Conservation (phyloP, 2,329 filamentous ascomycete genomes). For the Colletotrichum viniferum region DNA sequence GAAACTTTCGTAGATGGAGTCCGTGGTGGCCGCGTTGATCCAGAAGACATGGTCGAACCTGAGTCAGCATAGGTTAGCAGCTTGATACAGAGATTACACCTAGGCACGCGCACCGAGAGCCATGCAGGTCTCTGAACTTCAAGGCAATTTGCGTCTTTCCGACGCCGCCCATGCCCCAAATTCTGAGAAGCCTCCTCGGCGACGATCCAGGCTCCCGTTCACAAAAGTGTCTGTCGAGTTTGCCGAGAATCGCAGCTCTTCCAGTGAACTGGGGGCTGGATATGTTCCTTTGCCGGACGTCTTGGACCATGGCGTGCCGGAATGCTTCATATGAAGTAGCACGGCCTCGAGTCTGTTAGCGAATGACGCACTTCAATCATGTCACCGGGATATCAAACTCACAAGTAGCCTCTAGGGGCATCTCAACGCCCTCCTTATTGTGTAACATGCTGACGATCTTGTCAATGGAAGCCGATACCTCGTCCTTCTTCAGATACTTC, state of each 20-base stretch:
- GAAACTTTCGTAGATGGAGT: constrained; percentile 28
- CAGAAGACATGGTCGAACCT: constrained; percentile 33
- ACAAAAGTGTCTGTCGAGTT: constrained; percentile 22
- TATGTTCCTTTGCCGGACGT: not conserved
- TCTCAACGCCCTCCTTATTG: constrained; percentile 1
- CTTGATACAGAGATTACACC: not conserved
- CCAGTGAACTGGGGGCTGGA: constrained; percentile 26
- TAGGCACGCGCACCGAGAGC: constrained; percentile 17
- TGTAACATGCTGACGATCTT: constrained; percentile 24
- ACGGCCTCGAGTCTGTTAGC: not conserved
- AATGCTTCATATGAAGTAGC: constrained; percentile 6
- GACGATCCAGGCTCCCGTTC: not conserved
- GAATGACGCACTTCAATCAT: not conserved
- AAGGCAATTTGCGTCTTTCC: constrained; percentile 36
- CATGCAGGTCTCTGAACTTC: constrained; percentile 25
- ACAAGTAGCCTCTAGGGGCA: constrained; percentile 26
- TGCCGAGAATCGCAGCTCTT: constrained; percentile 25
- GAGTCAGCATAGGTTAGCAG: not conserved
- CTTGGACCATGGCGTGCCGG: not conserved
- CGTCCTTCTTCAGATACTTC: constrained; percentile 22
- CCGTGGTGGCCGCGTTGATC: constrained; percentile 28
- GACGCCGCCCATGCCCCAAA: constrained; percentile 32
- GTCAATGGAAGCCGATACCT: constrained; percentile 22
- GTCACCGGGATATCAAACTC: not conserved
- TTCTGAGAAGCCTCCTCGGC: constrained; percentile 25